Percentiles rank a stretch among this genome's conserved stretches.
These are phyloP conservation scores for Aspergillus sp. DNA, from an alignment of 2,329 filamentous ascomycete species.

Conservation along the genomic window DNA sequence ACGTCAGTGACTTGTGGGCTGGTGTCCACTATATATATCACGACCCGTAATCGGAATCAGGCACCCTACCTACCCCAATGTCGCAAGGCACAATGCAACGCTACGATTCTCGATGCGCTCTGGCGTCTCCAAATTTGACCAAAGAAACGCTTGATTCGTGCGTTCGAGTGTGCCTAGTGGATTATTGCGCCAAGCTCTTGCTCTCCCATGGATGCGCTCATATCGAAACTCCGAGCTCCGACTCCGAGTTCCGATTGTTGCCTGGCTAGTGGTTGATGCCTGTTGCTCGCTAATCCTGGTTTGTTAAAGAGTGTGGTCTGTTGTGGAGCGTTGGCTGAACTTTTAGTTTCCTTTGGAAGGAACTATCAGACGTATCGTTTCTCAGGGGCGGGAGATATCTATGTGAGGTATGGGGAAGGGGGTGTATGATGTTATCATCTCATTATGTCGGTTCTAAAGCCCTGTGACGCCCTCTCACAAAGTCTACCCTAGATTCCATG, in stretches of 20 bases:
- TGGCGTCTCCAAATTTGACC: background rate
- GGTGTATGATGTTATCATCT: too few relatives aligned
- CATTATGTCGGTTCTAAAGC: too few relatives aligned
- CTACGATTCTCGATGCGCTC: background rate
- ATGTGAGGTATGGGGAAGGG: too few relatives aligned
- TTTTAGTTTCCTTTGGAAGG: too few relatives aligned
- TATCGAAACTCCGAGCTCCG: background rate
- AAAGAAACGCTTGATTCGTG: background rate
- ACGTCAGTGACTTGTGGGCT: too few relatives aligned
- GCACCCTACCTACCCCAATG: background rate
- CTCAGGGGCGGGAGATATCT: too few relatives aligned
- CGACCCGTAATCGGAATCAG: background rate
- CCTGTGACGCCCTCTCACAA: too few relatives aligned
- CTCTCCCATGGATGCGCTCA: too few relatives aligned
- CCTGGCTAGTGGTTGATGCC: background rate
- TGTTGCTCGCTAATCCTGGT: background rate
- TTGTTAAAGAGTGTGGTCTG: too few relatives aligned
- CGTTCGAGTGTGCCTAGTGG: background rate
- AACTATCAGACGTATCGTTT: too few relatives aligned
- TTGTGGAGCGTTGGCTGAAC: too few relatives aligned
- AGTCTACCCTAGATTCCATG: too few relatives aligned
- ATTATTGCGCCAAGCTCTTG: background rate
- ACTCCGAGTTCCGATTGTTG: background rate
- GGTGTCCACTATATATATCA: background rate
- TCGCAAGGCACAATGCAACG: background rate